These are phyloP conservation scores for Aspergillus jensenii DNA, from an alignment of 2,329 filamentous ascomycete genomes.

Conservation along the genomic window DNA sequence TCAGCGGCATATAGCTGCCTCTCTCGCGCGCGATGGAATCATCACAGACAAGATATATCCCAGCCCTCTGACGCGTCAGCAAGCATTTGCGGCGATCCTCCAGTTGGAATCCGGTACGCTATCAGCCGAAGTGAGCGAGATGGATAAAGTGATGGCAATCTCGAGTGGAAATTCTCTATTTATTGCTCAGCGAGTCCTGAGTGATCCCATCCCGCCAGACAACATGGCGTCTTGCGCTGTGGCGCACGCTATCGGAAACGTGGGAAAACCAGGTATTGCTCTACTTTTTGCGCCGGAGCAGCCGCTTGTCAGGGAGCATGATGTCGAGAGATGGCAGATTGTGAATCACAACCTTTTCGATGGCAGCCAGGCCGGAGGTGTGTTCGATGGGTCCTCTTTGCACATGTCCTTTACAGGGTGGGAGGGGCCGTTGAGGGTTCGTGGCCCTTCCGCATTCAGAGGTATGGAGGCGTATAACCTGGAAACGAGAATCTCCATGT, in stretches of 20 bases:
- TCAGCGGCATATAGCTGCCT: background rate
- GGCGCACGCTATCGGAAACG: conserved; percentile 4
- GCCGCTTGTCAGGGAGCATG: background rate
- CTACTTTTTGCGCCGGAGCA: background rate
- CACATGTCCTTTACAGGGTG: conserved; percentile 11
- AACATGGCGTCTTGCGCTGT: background rate
- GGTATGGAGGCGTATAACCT: background rate
- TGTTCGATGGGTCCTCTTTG: conserved; percentile 8
- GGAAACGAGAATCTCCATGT: background rate
- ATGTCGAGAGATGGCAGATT: conserved; percentile 8
- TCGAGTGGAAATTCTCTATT: conserved; percentile 8
- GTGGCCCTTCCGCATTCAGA: background rate
- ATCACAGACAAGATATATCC: background rate
- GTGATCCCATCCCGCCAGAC: background rate
- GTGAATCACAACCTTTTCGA: conserved; percentile 10
- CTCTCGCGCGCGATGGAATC: background rate
- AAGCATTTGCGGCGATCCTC: conserved; percentile 6
- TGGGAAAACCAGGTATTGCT: conserved; percentile 9
- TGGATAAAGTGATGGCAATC: conserved; percentile 1
- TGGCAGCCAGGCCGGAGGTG: background rate
- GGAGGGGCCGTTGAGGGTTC: conserved; percentile 4
- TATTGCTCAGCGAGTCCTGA: conserved; percentile 3
- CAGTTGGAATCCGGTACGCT: conserved; percentile 5
- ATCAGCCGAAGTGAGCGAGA: background rate
- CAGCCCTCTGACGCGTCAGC: background rate